phyloP scores from a whole-genome alignment of 83 land plant species.

The Picea abies region DNA sequence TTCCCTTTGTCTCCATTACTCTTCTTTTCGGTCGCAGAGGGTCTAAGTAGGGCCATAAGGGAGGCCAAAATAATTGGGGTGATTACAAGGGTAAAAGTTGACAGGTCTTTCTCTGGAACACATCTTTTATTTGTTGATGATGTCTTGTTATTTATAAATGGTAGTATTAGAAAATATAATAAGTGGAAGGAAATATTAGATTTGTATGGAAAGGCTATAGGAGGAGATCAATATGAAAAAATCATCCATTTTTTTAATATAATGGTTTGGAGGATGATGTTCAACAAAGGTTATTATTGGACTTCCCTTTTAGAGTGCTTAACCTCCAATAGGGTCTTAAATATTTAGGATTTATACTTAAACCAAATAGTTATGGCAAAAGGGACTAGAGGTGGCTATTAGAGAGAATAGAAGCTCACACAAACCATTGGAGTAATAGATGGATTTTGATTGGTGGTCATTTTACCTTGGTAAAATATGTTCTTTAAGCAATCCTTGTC shows the following conservation, averaged over 20 bases:
- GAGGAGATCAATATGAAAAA: background rate
- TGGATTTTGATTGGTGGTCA: background rate
- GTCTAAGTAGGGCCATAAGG: background rate
- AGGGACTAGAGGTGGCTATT: background rate
- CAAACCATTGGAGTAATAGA: background rate
- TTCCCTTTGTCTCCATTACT: background rate
- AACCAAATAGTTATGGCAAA: background rate
- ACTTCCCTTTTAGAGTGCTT: background rate
- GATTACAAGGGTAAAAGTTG: background rate
- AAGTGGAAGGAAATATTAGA: background rate
- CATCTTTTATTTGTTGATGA: background rate
- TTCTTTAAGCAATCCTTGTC: background rate
- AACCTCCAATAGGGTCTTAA: background rate
- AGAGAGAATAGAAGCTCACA: background rate
- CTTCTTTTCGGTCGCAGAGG: background rate
- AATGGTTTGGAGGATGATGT: background rate
- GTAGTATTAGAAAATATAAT: background rate
- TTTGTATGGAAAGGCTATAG: background rate
- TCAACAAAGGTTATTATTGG: background rate
- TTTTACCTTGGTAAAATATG: background rate
- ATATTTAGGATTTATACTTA: background rate
- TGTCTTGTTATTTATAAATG: background rate
- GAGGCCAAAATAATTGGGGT: background rate
- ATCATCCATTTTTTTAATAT: no score
- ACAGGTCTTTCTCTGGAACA: background rate